These are phyloP conservation scores for Colletotrichum sp. DNA, from an alignment of 2,329 filamentous ascomycete genomes.

Conservation along the genomic window DNA sequence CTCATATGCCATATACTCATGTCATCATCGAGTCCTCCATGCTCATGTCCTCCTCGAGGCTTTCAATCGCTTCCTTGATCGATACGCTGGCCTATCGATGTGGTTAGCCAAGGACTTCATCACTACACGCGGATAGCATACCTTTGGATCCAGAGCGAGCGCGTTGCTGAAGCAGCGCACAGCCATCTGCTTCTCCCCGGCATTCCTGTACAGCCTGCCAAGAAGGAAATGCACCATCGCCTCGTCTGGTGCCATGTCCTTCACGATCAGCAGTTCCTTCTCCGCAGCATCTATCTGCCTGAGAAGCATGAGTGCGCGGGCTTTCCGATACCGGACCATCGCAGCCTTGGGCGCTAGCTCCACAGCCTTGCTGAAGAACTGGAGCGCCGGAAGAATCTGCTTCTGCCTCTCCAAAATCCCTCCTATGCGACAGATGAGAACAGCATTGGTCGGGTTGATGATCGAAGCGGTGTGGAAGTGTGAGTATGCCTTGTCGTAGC, in stretches of 20 bases:
- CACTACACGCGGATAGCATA: conserved; percentile 45
- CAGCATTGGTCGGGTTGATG: conserved; percentile 94
- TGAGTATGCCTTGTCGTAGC: conserved; percentile 87
- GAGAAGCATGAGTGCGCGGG: conserved; percentile 81
- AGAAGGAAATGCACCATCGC: conserved; percentile 95
- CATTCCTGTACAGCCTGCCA: conserved; percentile 78
- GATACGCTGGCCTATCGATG: conserved; percentile 77
- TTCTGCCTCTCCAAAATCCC: conserved; percentile 89
- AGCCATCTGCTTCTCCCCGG: conserved; percentile 78
- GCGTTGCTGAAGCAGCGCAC: conserved; percentile 95
- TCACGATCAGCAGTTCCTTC: conserved; percentile 83
- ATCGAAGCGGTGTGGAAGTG: conserved; percentile 88
- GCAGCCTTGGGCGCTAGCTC: conserved; percentile 82
- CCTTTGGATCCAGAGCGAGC: conserved; percentile 95
- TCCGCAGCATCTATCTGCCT: conserved; percentile 75
- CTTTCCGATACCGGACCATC: conserved; percentile 91
- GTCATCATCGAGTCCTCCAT: conserved; percentile 71
- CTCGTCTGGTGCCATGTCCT: conserved; percentile 91
- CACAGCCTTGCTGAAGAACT: conserved; percentile 83
- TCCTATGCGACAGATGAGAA: conserved; percentile 91
- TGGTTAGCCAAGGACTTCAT: conserved; percentile 6
- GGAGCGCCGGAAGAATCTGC: conserved; percentile 77
- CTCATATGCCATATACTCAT: conserved; percentile 36
- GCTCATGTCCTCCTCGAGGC: conserved; percentile 79
- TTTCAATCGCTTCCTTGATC: conserved; percentile 97